phyloP scores from a whole-genome alignment of 2,329 filamentous ascomycete genomes.

The Tolypocladium sp. region DNA sequence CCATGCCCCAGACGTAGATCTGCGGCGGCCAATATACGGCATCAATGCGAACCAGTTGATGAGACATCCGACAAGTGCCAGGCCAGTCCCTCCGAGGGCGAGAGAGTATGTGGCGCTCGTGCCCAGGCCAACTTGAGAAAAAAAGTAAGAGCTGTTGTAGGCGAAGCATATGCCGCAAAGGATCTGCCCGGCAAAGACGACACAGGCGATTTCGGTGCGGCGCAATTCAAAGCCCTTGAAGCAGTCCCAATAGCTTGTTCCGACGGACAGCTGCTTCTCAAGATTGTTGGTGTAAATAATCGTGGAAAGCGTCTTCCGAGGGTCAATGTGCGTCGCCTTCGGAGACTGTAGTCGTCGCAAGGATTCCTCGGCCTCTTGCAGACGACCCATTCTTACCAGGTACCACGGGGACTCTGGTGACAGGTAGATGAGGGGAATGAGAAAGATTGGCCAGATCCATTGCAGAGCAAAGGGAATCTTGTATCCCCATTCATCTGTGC shows the following conservation, averaged over 20 bases:
- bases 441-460: constrained; percentile 36
- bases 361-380: constrained; percentile 23
- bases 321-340: constrained; percentile 16
- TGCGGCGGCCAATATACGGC: constrained; percentile 32
- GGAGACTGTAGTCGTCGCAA: constrained; percentile 19
- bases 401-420: constrained; percentile 39
- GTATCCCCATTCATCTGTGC: constrained; percentile 32
- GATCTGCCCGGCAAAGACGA: constrained; percentile 25
- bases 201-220: constrained; percentile 25
- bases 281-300: constrained; percentile 33
- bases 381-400: constrained; percentile 24
- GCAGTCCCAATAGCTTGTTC: constrained; percentile 31
- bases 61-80: constrained; percentile 32
- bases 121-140: constrained; percentile 25
- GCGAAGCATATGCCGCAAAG: constrained; percentile 26
- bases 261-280: constrained; percentile 23
- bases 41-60: constrained; percentile 32
- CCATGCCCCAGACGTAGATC: constrained; percentile 35
- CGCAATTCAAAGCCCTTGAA: constrained; percentile 32
- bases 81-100: constrained; percentile 28
- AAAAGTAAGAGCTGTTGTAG: constrained; percentile 32
- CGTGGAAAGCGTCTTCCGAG: constrained; percentile 26
- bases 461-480: constrained; percentile 38
- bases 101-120: constrained; percentile 19
- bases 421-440: constrained; percentile 28